phyloP scores from a whole-genome alignment of 805 yeast genomes.

The Candida cerambycidarum region DNA sequence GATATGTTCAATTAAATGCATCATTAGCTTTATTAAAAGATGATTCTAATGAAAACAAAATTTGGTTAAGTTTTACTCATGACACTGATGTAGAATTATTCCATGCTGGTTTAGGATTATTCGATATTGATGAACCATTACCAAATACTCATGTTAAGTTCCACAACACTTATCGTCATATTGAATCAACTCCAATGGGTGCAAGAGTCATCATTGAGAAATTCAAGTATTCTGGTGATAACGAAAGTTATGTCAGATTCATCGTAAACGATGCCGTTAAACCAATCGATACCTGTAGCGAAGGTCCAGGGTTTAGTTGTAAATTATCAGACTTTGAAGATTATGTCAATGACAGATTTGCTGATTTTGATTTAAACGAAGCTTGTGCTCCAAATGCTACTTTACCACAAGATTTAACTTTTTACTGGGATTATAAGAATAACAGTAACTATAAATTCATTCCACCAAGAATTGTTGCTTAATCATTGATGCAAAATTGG shows the following conservation, averaged over 20 bases:
- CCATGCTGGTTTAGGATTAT: slow-evolving; percentile 63
- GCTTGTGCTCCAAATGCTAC: slow-evolving; percentile 26
- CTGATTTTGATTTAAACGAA: slow-evolving; percentile 23
- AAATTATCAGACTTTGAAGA: slow-evolving; percentile 34
- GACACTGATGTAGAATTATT: slow-evolving; percentile 66
- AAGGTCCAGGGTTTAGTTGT: slow-evolving; percentile 46
- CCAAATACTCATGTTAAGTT: slow-evolving; percentile 49
- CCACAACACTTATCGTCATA: slow-evolving; percentile 46
- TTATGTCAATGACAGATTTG: slow-evolving; percentile 28
- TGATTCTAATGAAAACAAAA: slow-evolving; percentile 42
- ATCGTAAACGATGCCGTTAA: slow-evolving; percentile 41
- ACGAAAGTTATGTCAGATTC: slow-evolving; percentile 32
- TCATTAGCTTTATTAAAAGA: slow-evolving; percentile 50
- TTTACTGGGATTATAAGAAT: slow-evolving; percentile 42
- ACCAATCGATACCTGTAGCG: slow-evolving; percentile 33
- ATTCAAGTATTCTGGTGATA: slow-evolving; percentile 26
- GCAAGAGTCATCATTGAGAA: slow-evolving; percentile 41
- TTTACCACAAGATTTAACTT: slow-evolving; percentile 30
- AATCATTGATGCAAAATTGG: neutral
- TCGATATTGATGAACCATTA: slow-evolving; percentile 42
- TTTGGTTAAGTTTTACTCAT: slow-evolving; percentile 73
- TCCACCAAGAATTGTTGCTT: slow-evolving; percentile 17
- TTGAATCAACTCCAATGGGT: slow-evolving; percentile 40
- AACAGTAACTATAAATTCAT: slow-evolving; percentile 13
- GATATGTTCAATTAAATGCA: slow-evolving; percentile 53